Base-by-base conservation (phyloP, 75 land plant species). In the Picea glauca region DNA sequence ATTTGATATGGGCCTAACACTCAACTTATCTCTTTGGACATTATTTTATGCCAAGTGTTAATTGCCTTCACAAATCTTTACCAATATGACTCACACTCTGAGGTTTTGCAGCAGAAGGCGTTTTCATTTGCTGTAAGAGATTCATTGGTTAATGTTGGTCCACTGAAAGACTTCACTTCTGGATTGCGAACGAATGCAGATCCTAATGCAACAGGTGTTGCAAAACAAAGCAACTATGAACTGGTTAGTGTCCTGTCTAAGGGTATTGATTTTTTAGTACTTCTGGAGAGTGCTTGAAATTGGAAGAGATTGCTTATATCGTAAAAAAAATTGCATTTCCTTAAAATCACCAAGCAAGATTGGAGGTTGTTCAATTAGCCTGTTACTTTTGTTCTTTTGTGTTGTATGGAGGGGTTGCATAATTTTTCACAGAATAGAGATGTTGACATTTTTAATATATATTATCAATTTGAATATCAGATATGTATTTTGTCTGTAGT, bases 221-320 rank as follows among this genome's bases (percentile, higher is more conserved):
- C 93, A 73, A 94, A 92, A 74, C 97, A 94, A 80, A 98, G 94
- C 77, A 93, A 91, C 75, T 92, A 98, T 86, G 99, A 98, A 86
- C 77, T 98, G 94, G 99, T 97, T 43, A 33, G 90, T 60, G 13
- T 58, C 40, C 31, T 46, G 5, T 75, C 17, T 15, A 75, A 56
- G 18, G 59, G 9, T 30, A 7, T 73, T 30, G 9, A 57, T 75
- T 58, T 8, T 8, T 30, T 75, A 4, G 21, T 75, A 26, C 20
- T 75, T 17, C 1, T 30, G 76, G 56, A 57, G 15, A 30, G 15
- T 75, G 21, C 58, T 50, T 30, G 26, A 13, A 13, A 57, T 40
- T 76, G 17, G 15, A 63, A 33, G 50, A 43, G 23, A 20, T 20
- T 70, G 23, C 40, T 66, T 50, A 9, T n/a, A n/a, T 43, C 43